Evolutionary conservation across 768 basidiomycete genomes (phyloP).

Genomic region (Tylopilus felleus): DNA sequence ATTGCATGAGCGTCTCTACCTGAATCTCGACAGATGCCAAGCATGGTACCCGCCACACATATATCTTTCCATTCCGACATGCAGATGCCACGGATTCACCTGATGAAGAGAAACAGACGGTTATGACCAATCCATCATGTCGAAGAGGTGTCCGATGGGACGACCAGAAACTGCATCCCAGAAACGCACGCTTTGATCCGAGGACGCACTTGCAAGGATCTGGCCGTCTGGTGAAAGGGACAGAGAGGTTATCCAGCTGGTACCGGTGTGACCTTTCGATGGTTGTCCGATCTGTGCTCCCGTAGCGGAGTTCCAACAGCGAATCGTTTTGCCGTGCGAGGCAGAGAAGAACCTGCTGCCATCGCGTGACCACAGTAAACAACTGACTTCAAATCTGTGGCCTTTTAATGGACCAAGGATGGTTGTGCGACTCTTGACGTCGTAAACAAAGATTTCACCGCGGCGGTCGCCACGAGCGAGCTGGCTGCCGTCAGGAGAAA

Average conservation of each 20-base stretch:
- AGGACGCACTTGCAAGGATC: not conserved
- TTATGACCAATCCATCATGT: too few species aligned
- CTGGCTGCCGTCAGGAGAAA: too few species aligned
- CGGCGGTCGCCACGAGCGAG: too few species aligned
- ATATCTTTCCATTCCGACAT: not conserved
- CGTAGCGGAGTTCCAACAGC: constrained; percentile 5
- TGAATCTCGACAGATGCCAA: not conserved
- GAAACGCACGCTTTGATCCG: not conserved
- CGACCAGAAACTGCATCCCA: not conserved
- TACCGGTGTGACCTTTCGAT: not conserved
- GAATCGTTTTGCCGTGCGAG: not conserved
- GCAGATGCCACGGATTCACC: not conserved
- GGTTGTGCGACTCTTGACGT: not conserved
- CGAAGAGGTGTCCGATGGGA: not conserved
- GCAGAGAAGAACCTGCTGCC: constrained; percentile 3
- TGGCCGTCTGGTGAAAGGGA: not conserved
- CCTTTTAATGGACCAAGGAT: not conserved
- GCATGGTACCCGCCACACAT: not conserved
- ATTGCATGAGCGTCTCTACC: not conserved
- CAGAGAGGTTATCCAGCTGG: not conserved
- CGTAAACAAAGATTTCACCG: too few species aligned
- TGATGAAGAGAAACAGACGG: constrained; percentile 8
- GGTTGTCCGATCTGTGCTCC: not conserved
- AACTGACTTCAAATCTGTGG: too few species aligned
- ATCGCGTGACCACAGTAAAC: constrained; percentile 8